Evolutionary conservation across 1,284 basidiomycete species (phyloP), one percentile per base, ranked within the genome.

Genomic region (Heterobasidion occidentale): DNA sequence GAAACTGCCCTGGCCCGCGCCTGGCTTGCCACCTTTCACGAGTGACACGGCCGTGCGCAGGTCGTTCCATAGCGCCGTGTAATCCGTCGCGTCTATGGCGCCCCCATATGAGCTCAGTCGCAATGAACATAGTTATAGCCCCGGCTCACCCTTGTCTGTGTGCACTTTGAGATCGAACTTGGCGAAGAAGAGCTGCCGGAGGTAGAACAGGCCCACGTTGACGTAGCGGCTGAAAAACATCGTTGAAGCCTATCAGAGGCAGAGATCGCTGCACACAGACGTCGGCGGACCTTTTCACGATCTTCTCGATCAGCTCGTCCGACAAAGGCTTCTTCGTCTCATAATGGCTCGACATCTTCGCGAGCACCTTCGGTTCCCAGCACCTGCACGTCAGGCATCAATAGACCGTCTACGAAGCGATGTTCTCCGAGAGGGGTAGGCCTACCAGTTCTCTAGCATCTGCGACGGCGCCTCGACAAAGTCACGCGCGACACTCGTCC

Each of bases 401-500:
- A 36, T 33, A 27, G 34, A 45, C 9, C 46, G 7, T 9, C 15
- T 35, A 33, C 14, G 9, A 15, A 55, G 46, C 15, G 48, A 14
- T 17, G 36, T 36, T n/a, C n/a, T 11, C n/a, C 4, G 19, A 52
- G 17, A 42, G n/a, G 3, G 11, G 38, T 7, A 9, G 1, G 59
- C 73, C 8, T 49, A 84, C 92, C 91, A 94, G 67, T 94, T 92
- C 71, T 94, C 92, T 58, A 94, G 74, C 92, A 94, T 93, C 71
- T 94, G 90, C 17, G 84, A 88, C 0, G 90, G 92, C 0, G 90
- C 89, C 70, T 93, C 91, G 7, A 91, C 90, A 62, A 94, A 94
- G 71, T 94, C 92, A 14, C 86, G 68, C 1, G 86, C 87, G 38
- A 91, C 88, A 46, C 79, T 78, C 20, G 88, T 91, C 7, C 90